A percentile compares a stretch with the other conserved stretches of the same genome.
phyloP scores from a whole-genome alignment of 345 rosid genomes.

The Acer yangbiense region DNA sequence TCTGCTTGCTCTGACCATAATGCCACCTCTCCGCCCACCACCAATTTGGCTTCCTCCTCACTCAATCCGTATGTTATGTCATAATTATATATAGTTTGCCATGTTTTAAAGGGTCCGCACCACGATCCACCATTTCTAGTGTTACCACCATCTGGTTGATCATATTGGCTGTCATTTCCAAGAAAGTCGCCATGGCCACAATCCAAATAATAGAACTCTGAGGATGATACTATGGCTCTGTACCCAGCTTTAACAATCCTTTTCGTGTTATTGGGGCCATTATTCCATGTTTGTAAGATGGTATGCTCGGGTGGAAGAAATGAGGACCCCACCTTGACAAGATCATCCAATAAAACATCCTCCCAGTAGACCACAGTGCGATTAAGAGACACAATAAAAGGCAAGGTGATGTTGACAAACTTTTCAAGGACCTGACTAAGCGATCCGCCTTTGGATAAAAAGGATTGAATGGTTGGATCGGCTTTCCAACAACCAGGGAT shows the following conservation, averaged over 20 bases:
- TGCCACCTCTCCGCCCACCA: slow-evolving; percentile 88
- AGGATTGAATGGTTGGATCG: slow-evolving; percentile 59
- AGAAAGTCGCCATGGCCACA: slow-evolving; percentile 77
- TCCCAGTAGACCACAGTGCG: slow-evolving; percentile 87
- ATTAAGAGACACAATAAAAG: slow-evolving; percentile 66
- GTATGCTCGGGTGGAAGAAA: slow-evolving; percentile 57
- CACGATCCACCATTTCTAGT: slow-evolving; percentile 57
- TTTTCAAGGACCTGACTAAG: slow-evolving; percentile 67
- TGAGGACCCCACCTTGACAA: slow-evolving; percentile 50
- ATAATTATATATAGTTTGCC: slow-evolving; percentile 86
- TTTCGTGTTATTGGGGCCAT: slow-evolving; percentile 70
- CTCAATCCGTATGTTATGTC: slow-evolving; percentile 70
- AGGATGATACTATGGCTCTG: slow-evolving; percentile 75
- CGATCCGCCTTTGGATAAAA: slow-evolving; percentile 60
- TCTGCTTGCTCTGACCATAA: slow-evolving; percentile 97
- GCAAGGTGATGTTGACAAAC: slow-evolving; percentile 59
- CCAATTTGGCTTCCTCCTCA: slow-evolving; percentile 68
- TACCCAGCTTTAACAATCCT: slow-evolving; percentile 68
- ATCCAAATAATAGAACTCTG: slow-evolving; percentile 83
- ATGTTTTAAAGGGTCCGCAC: slow-evolving; percentile 90
- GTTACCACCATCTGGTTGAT: slow-evolving; percentile 29
- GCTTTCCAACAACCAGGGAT: slow-evolving; percentile 84
- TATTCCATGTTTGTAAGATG: slow-evolving; percentile 87
- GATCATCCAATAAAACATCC: slow-evolving; percentile 61
- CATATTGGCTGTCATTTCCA: slow-evolving; percentile 76